phyloP scores from a whole-genome alignment of 768 basidiomycete genomes.

The Lyophyllum shimeji region DNA sequence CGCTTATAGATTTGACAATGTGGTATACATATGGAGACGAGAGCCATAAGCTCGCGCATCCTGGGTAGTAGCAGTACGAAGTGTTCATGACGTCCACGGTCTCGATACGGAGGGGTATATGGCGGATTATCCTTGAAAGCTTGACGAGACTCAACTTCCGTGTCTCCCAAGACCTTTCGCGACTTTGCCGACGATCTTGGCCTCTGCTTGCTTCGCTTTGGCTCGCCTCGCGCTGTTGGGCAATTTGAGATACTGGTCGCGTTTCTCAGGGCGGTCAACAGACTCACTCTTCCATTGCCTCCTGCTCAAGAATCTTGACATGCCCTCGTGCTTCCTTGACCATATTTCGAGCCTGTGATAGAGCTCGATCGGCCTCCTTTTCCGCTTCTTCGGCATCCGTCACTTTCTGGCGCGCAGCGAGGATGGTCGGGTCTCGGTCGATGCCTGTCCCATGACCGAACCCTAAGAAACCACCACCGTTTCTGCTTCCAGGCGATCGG shows the following conservation, averaged over 20 bases:
- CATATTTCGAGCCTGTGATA: constrained; percentile 41
- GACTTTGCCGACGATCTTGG: constrained; percentile 48
- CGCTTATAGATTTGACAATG: neutral
- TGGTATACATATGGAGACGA: neutral
- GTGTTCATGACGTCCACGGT: neutral
- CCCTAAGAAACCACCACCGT: constrained; percentile 25
- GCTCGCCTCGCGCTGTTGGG: constrained; percentile 44
- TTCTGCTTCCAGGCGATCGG: neutral
- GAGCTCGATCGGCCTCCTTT: constrained; percentile 49
- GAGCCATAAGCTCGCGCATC: neutral
- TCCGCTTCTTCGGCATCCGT: constrained; percentile 50
- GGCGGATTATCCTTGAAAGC: neutral
- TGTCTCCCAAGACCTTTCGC: constrained; percentile 47
- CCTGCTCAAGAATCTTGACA: constrained; percentile 47
- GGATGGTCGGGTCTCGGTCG: constrained; percentile 42
- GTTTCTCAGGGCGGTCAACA: neutral
- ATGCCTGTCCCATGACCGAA: constrained; percentile 18
- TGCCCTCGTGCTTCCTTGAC: constrained; percentile 50
- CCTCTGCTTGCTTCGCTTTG: constrained; percentile 52
- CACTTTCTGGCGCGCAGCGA: constrained; percentile 49
- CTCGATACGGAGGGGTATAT: neutral
- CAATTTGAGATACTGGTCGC: constrained; percentile 5
- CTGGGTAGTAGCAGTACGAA: neutral
- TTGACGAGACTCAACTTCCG: constrained; percentile 19
- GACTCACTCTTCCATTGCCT: constrained; percentile 53